phyloP scores from a whole-genome alignment of 306 rosid species.

The Dryas drummondii region DNA sequence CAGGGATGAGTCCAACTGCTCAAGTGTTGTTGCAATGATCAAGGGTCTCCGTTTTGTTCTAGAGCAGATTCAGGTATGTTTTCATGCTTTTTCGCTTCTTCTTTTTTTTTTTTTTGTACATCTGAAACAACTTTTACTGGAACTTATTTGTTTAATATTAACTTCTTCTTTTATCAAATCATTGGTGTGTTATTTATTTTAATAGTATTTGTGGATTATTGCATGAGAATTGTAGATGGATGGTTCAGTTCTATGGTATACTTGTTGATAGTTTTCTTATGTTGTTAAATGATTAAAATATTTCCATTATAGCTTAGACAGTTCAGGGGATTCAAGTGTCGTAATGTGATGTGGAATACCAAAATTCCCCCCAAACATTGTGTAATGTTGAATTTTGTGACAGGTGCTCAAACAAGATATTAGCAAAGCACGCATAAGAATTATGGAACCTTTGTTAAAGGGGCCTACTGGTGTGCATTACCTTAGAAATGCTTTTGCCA shows the following conservation, averaged over 20 bases:
- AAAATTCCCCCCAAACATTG: not conserved
- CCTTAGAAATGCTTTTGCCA: conserved; percentile 76
- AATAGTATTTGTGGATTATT: not conserved
- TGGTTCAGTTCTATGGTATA: no score
- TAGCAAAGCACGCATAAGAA: conserved; percentile 75
- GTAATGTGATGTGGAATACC: not conserved
- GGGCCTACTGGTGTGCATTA: conserved; percentile 92
- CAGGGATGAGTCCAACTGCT: conserved; percentile 45
- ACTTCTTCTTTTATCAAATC: not conserved
- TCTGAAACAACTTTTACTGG: not conserved
- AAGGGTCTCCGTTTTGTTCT: conserved; percentile 84
- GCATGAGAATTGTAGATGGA: not conserved
- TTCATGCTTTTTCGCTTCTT: conserved; percentile 20
- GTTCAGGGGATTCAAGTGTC: not conserved
- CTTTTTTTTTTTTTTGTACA: not conserved
- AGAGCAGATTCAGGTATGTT: conserved; percentile 83
- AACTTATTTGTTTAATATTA: no score
- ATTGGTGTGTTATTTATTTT: not conserved
- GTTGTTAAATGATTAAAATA: no score
- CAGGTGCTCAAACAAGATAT: conserved; percentile 89
- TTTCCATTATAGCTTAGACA: no score
- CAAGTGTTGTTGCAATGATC: conserved; percentile 69
- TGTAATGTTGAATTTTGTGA: conserved; percentile 14
- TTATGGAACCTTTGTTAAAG: conserved; percentile 73
- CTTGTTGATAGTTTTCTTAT: no score